Conservation (phyloP, 306 rosid genomes). For the Carpinus fangiana region DNA sequence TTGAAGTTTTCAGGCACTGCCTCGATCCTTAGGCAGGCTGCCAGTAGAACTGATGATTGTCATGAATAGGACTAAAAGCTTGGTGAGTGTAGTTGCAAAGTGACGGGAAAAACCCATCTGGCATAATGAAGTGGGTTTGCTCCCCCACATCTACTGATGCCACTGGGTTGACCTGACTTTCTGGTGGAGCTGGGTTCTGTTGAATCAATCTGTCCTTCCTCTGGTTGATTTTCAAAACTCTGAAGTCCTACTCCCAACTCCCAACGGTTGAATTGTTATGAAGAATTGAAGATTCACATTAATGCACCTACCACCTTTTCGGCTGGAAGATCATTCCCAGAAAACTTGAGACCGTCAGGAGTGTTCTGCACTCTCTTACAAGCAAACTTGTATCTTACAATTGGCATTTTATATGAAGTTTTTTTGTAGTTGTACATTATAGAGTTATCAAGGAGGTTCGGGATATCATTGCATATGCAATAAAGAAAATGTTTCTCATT, state of each 20-base stretch:
- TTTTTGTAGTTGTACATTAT: background rate
- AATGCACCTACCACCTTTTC: background rate
- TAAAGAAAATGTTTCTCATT: too few species aligned
- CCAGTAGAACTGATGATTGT: slow-evolving; percentile 1
- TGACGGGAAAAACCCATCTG: background rate
- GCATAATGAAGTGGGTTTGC: background rate
- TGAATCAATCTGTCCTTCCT: background rate
- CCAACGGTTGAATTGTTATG: background rate
- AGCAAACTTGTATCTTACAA: background rate
- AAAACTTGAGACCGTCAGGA: background rate
- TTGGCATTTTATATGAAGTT: background rate
- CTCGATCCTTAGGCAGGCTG: background rate
- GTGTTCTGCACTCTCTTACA: background rate
- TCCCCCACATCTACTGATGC: background rate
- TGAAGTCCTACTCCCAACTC: slow-evolving; percentile 4
- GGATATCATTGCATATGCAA: background rate
- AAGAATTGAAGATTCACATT: background rate
- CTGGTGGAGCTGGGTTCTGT: background rate
- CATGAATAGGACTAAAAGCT: background rate
- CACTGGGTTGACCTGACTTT: background rate
- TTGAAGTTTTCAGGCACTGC: background rate
- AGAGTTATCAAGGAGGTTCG: background rate
- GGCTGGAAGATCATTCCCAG: slow-evolving; percentile 1
- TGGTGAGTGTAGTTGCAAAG: background rate
- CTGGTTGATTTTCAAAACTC: background rate